These are phyloP conservation scores for Alternaria conjuncta DNA, from an alignment of 2,329 filamentous ascomycete genomes.

Conservation along the genomic window DNA sequence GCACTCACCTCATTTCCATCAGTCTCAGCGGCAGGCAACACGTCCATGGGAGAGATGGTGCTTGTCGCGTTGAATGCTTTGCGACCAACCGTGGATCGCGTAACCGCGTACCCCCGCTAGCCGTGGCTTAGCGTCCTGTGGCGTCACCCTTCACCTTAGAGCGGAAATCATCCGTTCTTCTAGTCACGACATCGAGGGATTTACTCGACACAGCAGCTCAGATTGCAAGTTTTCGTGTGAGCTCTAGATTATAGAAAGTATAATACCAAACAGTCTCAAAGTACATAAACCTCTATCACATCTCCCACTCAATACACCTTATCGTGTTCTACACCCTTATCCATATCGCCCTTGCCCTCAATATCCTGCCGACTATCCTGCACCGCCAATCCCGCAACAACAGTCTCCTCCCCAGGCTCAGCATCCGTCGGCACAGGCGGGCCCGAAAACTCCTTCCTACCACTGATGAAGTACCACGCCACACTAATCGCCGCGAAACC, in stretches of 20 bases:
- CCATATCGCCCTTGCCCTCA: constrained; percentile 29
- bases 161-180: background rate
- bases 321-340: constrained; percentile 15
- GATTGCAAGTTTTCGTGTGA: no score
- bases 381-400: constrained; percentile 40
- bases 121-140: constrained; percentile 15
- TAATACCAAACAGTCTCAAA: background rate
- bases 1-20: constrained; percentile 31
- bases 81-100: constrained; percentile 1
- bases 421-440: constrained; percentile 47
- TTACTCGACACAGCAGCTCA: no score
- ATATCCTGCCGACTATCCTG: constrained; percentile 37
- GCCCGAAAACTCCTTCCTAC: constrained; percentile 47
- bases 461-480: constrained; percentile 47
- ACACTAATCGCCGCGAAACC: constrained; percentile 48
- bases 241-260: background rate
- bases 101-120: constrained; percentile 13
- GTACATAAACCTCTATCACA: background rate
- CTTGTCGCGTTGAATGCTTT: constrained; percentile 29
- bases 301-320: background rate
- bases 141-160: background rate
- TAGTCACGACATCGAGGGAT: no score
- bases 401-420: constrained; percentile 41
- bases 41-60: constrained; percentile 28
- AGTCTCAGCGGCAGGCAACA: constrained; percentile 9